Conservation (phyloP, 1,284 basidiomycete species). For the Ceratobasidium theobromae region DNA sequence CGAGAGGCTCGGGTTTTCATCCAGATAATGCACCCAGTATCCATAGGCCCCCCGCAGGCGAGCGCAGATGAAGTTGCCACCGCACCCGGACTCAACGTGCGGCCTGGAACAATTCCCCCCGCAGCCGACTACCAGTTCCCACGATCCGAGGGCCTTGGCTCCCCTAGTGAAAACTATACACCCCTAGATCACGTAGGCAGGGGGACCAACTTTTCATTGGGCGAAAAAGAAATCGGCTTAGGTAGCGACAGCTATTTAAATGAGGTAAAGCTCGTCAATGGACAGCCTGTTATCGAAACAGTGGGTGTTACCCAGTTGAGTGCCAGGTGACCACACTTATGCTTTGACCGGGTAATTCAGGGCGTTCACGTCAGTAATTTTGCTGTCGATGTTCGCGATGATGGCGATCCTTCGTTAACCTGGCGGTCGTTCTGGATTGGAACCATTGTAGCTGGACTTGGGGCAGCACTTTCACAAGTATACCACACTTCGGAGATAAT, state of each 20-base stretch:
- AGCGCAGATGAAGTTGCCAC: background rate
- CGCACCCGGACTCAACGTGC: background rate
- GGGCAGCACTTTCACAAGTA: slow-evolving; percentile 55
- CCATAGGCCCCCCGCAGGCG: background rate
- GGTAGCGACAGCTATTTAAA: background rate
- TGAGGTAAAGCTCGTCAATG: slow-evolving; percentile 44
- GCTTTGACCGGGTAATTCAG: too few species aligned
- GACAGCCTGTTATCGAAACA: slow-evolving; percentile 54
- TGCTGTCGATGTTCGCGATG: slow-evolving; percentile 62
- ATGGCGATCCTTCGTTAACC: slow-evolving; percentile 59
- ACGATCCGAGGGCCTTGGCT: background rate
- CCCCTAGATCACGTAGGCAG: background rate
- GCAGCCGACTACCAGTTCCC: background rate
- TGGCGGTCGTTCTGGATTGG: slow-evolving; percentile 60
- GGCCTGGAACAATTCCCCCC: background rate
- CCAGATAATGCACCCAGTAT: background rate
- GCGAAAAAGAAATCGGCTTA: background rate
- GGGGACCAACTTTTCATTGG: background rate
- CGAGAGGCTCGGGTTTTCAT: background rate
- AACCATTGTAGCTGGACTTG: slow-evolving; percentile 56
- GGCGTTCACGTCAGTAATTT: slow-evolving; percentile 62
- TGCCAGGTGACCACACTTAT: too few species aligned
- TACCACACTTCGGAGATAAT: slow-evolving; percentile 34
- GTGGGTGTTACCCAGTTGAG: background rate
- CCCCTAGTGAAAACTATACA: background rate